phyloP scores from a whole-genome alignment of 495 filamentous ascomycete species.

The Amniculicola lignicola region DNA sequence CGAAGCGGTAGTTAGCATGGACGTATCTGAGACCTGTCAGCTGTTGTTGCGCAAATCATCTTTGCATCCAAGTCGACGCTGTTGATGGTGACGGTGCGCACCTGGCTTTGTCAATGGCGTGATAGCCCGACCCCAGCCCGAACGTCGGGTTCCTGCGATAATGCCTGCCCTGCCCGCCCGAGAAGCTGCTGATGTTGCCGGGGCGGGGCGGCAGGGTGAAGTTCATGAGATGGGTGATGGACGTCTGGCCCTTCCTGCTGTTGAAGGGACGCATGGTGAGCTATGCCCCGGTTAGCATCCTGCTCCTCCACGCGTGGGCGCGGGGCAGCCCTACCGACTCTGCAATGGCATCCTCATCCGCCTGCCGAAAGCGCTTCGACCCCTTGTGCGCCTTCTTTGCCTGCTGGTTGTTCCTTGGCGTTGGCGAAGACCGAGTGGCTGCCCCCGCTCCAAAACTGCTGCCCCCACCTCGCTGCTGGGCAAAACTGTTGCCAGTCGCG shows the following conservation, averaged over 20 bases:
- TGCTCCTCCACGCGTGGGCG: background rate
- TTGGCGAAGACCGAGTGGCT: conserved; percentile 40
- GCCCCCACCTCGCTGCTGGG: conserved; percentile 58
- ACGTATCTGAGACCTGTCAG: conserved; percentile 61
- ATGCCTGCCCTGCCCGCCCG: conserved; percentile 50
- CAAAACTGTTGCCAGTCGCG: conserved; percentile 35
- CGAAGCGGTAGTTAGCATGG: conserved; percentile 95
- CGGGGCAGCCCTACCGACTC: conserved; percentile 60
- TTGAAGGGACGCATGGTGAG: conserved; percentile 78
- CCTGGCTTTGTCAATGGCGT: conserved; percentile 87
- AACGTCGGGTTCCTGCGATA: conserved; percentile 68
- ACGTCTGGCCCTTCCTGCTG: conserved; percentile 87
- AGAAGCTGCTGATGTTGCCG: conserved; percentile 55
- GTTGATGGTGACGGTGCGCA: too few species aligned
- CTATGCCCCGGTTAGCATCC: conserved; percentile 38
- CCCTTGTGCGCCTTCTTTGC: conserved; percentile 70
- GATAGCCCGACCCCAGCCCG: conserved; percentile 87
- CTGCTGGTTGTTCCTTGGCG: conserved; percentile 68
- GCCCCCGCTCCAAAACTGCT: conserved; percentile 60
- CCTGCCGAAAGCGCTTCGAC: conserved; percentile 53
- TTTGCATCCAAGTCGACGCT: too few species aligned
- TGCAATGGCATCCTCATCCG: conserved; percentile 78
- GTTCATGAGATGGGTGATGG: conserved; percentile 94
- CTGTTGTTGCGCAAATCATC: too few species aligned
- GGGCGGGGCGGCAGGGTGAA: conserved; percentile 79